Percentiles rank a stretch among this genome's conserved stretches.
Conservation (phyloP, 2,329 filamentous ascomycete species). For the Helicocarpus griseus region DNA sequence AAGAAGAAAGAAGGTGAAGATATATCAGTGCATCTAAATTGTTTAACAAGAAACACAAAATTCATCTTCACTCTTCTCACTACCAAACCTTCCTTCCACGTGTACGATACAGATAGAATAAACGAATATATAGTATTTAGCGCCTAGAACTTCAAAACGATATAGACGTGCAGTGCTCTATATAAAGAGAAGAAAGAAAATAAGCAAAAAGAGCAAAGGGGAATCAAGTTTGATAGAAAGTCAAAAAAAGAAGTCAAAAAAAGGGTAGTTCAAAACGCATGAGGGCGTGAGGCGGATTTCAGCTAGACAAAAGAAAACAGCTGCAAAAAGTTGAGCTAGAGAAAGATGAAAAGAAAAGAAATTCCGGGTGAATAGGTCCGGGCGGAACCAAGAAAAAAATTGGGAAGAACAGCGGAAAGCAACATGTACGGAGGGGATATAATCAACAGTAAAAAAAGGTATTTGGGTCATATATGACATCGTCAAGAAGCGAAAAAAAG, state of each 20-base stretch:
- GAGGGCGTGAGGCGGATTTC: too few species aligned
- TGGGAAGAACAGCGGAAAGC: constrained; percentile 14
- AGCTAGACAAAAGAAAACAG: constrained; percentile 3
- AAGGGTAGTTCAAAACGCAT: too few species aligned
- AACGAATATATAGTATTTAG: constrained; percentile 6
- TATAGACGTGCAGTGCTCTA: too few species aligned
- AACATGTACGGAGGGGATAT: constrained; percentile 6
- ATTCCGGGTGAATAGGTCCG: neutral
- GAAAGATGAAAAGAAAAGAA: constrained; percentile 2
- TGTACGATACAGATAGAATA: too few species aligned
- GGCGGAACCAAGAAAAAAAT: constrained; percentile 9
- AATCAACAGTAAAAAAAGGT: constrained; percentile 4
- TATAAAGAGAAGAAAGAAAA: constrained; percentile 9
- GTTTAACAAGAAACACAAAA: too few species aligned
- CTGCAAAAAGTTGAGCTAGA: constrained; percentile 4
- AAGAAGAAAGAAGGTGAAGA: too few species aligned
- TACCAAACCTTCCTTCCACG: too few species aligned
- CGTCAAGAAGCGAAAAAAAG: constrained; percentile 8
- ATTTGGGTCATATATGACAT: constrained; percentile 13
- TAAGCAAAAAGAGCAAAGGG: constrained; percentile 11
- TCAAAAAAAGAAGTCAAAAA: constrained; percentile 5
- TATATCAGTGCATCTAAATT: too few species aligned
- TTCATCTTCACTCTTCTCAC: too few species aligned
- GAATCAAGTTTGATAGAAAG: too few species aligned
- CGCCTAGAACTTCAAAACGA: constrained; percentile 5